Evolutionary conservation across 805 yeast genomes (phyloP), one percentile per base, ranked within the genome.

Genomic region (Clavispora carvajalis): DNA sequence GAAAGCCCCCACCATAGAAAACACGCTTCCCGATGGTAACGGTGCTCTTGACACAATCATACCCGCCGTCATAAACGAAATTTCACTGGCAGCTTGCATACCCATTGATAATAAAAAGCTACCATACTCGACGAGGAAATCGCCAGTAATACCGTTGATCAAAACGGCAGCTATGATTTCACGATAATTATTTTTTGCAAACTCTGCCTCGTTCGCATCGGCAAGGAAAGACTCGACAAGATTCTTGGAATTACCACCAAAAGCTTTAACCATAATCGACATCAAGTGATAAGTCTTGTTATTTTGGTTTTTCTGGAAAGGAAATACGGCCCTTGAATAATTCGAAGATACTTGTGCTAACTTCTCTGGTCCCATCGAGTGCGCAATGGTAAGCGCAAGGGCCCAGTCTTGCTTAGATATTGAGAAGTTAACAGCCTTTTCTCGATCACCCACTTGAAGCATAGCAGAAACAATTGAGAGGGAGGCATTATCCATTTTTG

Each of bases 321-420:
- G 52, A 59, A 63, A 51, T 59, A 68, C 46, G 64, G 79, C 46
- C 64, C 76, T 36, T 49, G 72, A 73, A 55, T 79, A 85, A 39
- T 71, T 77, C 9, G 79, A 69, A 5, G 82, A 80, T 2, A 82
- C 74, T 24, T 64, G 62, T 5, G 76, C 60, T 76, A 85, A 82
- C 28, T 70, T 68, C 3, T 77, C 80, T 16, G 76, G 74, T 2
- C 93, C 83, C 21, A 79, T 63, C 13, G 86, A 59, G 44, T 81
- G 74, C 1, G 95, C 80, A 37, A 90, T 65, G 22, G 88, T 57
- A 40, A 91, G 61, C 0, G 96, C 84, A 59, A 89, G 68, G 0
- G 91, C 80, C 83, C 86, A 90, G 48, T 86, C 85, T 8, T 78
- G 74, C 39, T 77, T 74, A 1, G 73, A 67, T 15, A 89, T 57